A percentile compares a stretch with the other conserved stretches of the same genome.
Evolutionary conservation across 106 monocot species (phyloP).

Genomic region (Dendrobium nobile): DNA sequence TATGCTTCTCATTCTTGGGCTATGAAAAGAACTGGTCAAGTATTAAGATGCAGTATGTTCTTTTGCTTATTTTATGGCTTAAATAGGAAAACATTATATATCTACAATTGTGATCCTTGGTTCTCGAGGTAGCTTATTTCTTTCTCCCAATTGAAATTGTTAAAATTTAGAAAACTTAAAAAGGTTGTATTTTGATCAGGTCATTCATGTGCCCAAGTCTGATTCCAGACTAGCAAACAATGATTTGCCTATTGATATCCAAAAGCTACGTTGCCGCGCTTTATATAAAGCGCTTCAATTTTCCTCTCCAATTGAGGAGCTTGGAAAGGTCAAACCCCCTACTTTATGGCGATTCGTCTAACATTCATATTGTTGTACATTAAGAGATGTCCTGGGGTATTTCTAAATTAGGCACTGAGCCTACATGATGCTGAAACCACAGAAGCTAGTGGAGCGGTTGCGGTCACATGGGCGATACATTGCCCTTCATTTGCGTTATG

Average conservation of each 20-base stretch:
- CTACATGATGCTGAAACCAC: slow-evolving; percentile 67
- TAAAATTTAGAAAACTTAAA: neutral
- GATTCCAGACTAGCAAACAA: slow-evolving; percentile 95
- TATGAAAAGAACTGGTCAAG: too few relatives aligned
- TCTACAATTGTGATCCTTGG: neutral
- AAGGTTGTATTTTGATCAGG: slow-evolving; percentile 29
- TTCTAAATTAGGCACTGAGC: slow-evolving; percentile 93
- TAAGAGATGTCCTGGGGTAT: slow-evolving; percentile 48
- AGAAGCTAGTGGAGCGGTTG: slow-evolving; percentile 91
- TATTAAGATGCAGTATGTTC: too few relatives aligned
- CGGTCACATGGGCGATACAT: slow-evolving; percentile 63
- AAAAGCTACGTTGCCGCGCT: slow-evolving; percentile 58
- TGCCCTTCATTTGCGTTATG: slow-evolving; percentile 88
- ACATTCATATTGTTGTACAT: slow-evolving; percentile 17
- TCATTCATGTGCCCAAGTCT: slow-evolving; percentile 92
- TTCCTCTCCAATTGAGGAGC: slow-evolving; percentile 69
- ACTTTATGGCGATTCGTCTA: neutral
- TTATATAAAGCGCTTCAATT: slow-evolving; percentile 79
- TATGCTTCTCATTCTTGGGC: neutral
- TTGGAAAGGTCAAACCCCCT: slow-evolving; percentile 60
- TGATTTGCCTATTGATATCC: slow-evolving; percentile 83
- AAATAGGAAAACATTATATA: neutral
- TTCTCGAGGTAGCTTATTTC: neutral
- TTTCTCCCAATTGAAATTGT: neutral
- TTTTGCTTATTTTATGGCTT: neutral